Base-by-base conservation (phyloP, 1,284 basidiomycete species). In the Moesziomyces antarcticus region DNA sequence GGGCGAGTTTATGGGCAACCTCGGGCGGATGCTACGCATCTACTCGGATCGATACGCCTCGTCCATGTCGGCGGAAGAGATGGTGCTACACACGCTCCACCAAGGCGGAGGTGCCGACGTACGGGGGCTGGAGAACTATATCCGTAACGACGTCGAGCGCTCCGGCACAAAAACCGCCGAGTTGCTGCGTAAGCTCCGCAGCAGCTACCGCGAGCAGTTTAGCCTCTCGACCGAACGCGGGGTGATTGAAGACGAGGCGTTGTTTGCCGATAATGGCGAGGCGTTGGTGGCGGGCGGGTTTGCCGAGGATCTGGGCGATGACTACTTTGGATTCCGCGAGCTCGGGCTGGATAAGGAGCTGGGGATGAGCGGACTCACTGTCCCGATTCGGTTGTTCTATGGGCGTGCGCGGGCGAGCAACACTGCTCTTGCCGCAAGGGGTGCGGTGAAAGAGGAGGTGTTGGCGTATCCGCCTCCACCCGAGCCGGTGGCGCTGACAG, bases 241-340 rank as follows among this genome's bases (percentile, higher is more conserved):
- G 52, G 65, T 84, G 21, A 84, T 87, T 18, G 86, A 86, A 50
- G 87, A 88, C 75, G 93, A 94, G 50, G 90, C 90, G 25, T 86
- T 96, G 56, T 93, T 96, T 82, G 92, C 91, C 42, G 91, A 91
- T 52, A 90, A 93, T 68, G 90, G 90, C 16, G 89, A 86, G 56
- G 91, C 79, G 89, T 88, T 79, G 86, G 91, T 79, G 87, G 92
- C 77, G 91, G 94, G 94, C 56, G 91, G 92, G 73, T 95, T 95
- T 84, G 91, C 93, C 0, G 92, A 93, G 56, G 88, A 90, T 22
- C 88, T 96, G 18, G 94, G 94, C 40, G 94, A 97, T 78, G 95
- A 98, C 85, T 97, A 94, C 85, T 89, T 98, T 35, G 95, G 94
- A 20, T 87, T 97, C 30, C 88, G 89, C 56, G 93, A 93, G 81